Evolutionary conservation across 371 early-diverging fungal genomes (phyloP), one percentile per base, ranked within the genome.

Genomic region (Encephalitozoon cuniculi): DNA sequence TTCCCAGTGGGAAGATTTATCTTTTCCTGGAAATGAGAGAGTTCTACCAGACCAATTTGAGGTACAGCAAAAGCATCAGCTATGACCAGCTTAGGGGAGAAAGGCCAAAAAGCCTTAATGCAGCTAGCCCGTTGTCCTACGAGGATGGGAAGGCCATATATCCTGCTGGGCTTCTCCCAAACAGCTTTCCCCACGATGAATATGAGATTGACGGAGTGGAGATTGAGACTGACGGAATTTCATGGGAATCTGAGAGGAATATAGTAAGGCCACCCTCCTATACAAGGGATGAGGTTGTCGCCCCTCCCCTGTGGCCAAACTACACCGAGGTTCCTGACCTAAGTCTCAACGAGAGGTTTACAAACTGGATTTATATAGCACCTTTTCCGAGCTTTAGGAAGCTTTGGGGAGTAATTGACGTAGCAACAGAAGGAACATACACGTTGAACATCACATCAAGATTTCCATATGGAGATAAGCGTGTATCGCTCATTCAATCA

Each of bases 111-210:
- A 43, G 55, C 0, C 68, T 85, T n/a, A 81, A 41, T 65, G 80
- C 81, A 40, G 85, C 87, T 41, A 83, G 84, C 11, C 90, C 91
- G 28, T 79, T 91, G 49, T 49, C 54, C 11, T 66, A 71, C 18
- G 76, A 73, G 34, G 49, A 68, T 9, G 76, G 70, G 25, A 81
- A 84, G 25, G 71, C 82, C 43, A 88, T 91, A 69, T 97, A 94
- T 85, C 98, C 98, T n/a, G 96, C 96, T 79, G 98, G 98, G 0
- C 83, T 95, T 43, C 92, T 97, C 78, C 94, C 96, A n/a, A 94
- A 95, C 81, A 94, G 94, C 6, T 86, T 91, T 78, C 95, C 95
- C 81, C 90, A 92, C 74, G 94, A 91, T 89, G 83, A 68, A 71
- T 23, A 76, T 44, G 44, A 23, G 28, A 64, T 77, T 23, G 44